A percentile compares a stretch with the other conserved stretches of the same genome.
Evolutionary conservation across 1,284 basidiomycete genomes (phyloP).

Genomic region (Papiliotrema fonsecae): DNA sequence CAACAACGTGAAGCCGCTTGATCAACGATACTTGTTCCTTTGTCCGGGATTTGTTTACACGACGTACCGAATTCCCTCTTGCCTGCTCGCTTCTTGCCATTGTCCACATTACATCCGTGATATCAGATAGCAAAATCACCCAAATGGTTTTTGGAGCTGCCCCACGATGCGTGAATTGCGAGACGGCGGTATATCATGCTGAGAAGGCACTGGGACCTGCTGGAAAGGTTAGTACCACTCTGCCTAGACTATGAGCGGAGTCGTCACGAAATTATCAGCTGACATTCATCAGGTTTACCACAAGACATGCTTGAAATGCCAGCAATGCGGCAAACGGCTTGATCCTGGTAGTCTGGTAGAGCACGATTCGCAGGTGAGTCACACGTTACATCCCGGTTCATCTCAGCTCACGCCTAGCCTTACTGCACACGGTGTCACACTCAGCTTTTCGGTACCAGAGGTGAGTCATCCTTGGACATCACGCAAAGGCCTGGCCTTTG

Average conservation of each 20-base stretch:
- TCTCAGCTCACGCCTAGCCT: constrained; percentile 21
- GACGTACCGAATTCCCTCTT: too few species aligned
- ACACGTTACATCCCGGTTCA: background rate
- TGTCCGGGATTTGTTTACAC: too few species aligned
- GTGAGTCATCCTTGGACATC: constrained; percentile 16
- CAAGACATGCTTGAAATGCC: constrained; percentile 49
- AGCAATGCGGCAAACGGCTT: constrained; percentile 44
- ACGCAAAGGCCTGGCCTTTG: too few species aligned
- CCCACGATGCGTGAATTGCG: constrained; percentile 43
- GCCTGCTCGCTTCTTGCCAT: too few species aligned
- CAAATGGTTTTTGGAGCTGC: constrained; percentile 26
- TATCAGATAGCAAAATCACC: too few species aligned
- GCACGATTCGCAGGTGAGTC: constrained; percentile 43
- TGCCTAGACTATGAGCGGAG: too few species aligned
- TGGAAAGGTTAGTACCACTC: constrained; percentile 32
- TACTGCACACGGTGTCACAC: constrained; percentile 46
- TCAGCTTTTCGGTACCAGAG: constrained; percentile 42
- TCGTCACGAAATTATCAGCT: too few species aligned
- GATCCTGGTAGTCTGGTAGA: constrained; percentile 46
- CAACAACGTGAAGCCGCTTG: too few species aligned
- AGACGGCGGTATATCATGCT: constrained; percentile 45
- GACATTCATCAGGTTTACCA: constrained; percentile 48
- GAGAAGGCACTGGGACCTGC: constrained; percentile 48
- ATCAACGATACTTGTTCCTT: too few species aligned
- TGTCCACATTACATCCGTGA: too few species aligned